phyloP scores from a whole-genome alignment of 352 stramenopile species.

The Globisporangium cystogenes region DNA sequence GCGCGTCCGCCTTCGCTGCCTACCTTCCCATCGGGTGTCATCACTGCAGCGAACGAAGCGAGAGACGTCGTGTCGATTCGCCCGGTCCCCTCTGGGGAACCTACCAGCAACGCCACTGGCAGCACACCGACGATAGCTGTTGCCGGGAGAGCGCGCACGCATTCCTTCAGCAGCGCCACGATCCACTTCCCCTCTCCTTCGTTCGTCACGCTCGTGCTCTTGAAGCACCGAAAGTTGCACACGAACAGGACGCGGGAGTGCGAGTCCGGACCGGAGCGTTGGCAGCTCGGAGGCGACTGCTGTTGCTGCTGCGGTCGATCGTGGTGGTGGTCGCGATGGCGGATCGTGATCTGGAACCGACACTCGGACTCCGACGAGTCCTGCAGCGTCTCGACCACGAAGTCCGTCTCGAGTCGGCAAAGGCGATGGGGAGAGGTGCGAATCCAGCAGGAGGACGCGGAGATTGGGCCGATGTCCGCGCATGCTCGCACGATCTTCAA shows the following conservation, averaged over 20 bases:
- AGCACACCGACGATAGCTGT: constrained; percentile 5
- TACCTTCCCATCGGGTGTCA: constrained; percentile 10
- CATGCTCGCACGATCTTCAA: neutral
- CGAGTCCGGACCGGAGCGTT: no score
- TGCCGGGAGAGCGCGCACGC: constrained; percentile 7
- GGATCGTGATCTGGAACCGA: constrained; percentile 10
- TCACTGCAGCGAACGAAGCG: neutral
- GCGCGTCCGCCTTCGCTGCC: neutral
- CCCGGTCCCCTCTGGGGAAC: neutral
- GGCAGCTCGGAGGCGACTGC: no score
- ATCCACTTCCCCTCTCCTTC: constrained; percentile 11
- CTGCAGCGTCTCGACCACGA: constrained; percentile 12
- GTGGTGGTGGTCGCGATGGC: neutral
- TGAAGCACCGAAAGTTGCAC: constrained; percentile 25
- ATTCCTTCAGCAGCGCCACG: constrained; percentile 13
- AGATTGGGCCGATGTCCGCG: neutral
- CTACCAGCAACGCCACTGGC: neutral
- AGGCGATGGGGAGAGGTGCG: constrained; percentile 5
- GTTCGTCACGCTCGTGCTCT: constrained; percentile 18
- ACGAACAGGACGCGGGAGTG: constrained; percentile 17
- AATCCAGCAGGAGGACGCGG: constrained; percentile 1
- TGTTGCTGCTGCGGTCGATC: neutral
- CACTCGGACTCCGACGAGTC: constrained; percentile 1
- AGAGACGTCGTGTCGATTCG: neutral
- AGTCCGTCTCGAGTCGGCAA: neutral